Conservation (phyloP, 2,329 filamentous ascomycete genomes). For the Grosmannia penicillata region DNA sequence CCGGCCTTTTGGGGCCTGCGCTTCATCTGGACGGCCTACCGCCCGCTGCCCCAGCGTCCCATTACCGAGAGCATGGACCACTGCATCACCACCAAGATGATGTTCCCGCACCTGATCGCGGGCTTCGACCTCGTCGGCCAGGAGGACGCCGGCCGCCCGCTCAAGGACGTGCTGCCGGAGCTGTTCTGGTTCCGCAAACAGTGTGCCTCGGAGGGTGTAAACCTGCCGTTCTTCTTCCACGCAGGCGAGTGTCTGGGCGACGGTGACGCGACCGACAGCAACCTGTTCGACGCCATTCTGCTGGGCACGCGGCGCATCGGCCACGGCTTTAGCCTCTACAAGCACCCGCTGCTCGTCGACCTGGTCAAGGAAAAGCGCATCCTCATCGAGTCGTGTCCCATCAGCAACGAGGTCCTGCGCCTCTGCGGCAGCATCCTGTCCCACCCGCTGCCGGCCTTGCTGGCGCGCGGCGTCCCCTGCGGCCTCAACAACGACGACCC, state of each 20-base stretch:
- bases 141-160: conserved; percentile 64
- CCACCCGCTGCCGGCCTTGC: conserved; percentile 61
- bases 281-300: conserved; percentile 79
- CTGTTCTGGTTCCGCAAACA: conserved; percentile 89
- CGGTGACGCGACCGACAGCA: conserved; percentile 59
- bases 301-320: conserved; percentile 81
- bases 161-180: conserved; percentile 65
- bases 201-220: conserved; percentile 61
- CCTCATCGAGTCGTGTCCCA: conserved; percentile 77
- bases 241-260: conserved; percentile 73
- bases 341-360: conserved; percentile 78
- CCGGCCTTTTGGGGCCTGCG: conserved; percentile 70
- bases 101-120: conserved; percentile 64
- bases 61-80: conserved; percentile 74
- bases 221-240: conserved; percentile 92
- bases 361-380: conserved; percentile 83
- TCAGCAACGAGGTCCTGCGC: conserved; percentile 57
- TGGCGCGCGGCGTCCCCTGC: conserved; percentile 73
- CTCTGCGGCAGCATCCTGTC: conserved; percentile 13
- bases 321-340: conserved; percentile 77
- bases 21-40: conserved; percentile 71
- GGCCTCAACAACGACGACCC: conserved; percentile 85
- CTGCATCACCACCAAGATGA: conserved; percentile 69
- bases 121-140: conserved; percentile 86
- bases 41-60: conserved; percentile 44